These are phyloP conservation scores for Boletus reticulatus DNA, from an alignment of 768 basidiomycete genomes.

Conservation along the genomic window DNA sequence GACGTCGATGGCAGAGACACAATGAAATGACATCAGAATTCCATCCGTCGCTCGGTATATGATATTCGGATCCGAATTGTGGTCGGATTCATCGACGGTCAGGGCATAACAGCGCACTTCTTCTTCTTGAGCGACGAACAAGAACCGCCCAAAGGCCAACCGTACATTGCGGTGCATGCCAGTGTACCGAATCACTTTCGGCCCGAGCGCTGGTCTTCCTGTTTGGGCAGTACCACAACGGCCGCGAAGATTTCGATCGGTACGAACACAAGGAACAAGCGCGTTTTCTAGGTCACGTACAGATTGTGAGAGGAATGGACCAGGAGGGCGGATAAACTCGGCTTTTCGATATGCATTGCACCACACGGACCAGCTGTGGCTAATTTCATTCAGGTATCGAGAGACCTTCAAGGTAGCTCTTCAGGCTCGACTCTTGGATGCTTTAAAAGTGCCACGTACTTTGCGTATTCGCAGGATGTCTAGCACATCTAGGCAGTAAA, in stretches of 20 bases:
- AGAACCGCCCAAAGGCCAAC: conserved; percentile 15
- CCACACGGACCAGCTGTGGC: conserved; percentile 11
- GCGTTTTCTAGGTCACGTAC: conserved; percentile 9
- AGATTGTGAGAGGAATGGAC: conserved; percentile 14
- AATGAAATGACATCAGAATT: conserved; percentile 2
- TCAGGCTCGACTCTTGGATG: neutral
- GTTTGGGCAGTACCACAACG: neutral
- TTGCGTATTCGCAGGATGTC: conserved; percentile 14
- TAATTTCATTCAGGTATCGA: conserved; percentile 1
- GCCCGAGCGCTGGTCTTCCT: neutral
- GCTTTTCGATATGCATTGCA: conserved; percentile 8
- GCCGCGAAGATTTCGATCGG: conserved; percentile 7
- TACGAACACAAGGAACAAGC: conserved; percentile 8
- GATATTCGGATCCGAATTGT: conserved; percentile 1
- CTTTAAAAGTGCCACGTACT: conserved; percentile 2
- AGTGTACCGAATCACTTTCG: conserved; percentile 7
- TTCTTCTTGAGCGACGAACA: conserved; percentile 13
- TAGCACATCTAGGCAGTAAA: conserved; percentile 10
- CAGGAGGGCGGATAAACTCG: conserved; percentile 13
- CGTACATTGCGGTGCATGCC: neutral
- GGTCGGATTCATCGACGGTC: neutral
- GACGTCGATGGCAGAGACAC: conserved; percentile 9
- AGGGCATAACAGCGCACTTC: conserved; percentile 16
- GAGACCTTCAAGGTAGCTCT: conserved; percentile 8
- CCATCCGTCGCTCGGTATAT: conserved; percentile 3